A percentile compares a stretch with the other conserved stretches of the same genome.
These are phyloP conservation scores for Tilletia walkeri DNA, from an alignment of 1,284 basidiomycete species.

Conservation along the genomic window DNA sequence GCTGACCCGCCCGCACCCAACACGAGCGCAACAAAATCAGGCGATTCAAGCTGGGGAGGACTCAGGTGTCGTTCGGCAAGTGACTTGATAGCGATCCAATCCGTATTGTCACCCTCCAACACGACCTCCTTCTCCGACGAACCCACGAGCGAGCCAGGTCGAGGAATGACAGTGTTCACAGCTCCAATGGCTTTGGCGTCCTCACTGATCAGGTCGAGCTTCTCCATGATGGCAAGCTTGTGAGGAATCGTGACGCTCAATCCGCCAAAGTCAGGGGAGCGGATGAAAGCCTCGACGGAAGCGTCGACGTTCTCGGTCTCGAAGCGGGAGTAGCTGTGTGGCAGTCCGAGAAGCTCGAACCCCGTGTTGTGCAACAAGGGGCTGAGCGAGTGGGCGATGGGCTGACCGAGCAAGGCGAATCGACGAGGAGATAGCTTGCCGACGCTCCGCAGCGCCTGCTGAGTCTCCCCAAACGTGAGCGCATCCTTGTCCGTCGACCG, in stretches of 20 bases:
- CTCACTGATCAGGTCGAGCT: slow-evolving; percentile 45
- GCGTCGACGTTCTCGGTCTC: slow-evolving; percentile 72
- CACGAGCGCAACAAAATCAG: slow-evolving; percentile 41
- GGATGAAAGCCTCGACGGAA: slow-evolving; percentile 67
- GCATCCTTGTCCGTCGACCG: slow-evolving; percentile 80
- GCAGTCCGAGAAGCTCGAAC: slow-evolving; percentile 77
- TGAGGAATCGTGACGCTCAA: slow-evolving; percentile 75
- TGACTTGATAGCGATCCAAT: slow-evolving; percentile 51
- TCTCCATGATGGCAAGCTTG: slow-evolving; percentile 46
- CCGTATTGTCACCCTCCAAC: slow-evolving; percentile 52
- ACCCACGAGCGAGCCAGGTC: slow-evolving; percentile 19
- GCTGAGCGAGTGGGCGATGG: slow-evolving; percentile 85
- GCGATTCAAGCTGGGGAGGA: slow-evolving; percentile 28
- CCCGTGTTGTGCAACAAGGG: slow-evolving; percentile 90
- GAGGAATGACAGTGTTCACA: slow-evolving; percentile 52
- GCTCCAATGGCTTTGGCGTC: slow-evolving; percentile 51
- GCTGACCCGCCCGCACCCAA: slow-evolving; percentile 54
- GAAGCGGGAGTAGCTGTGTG: slow-evolving; percentile 62
- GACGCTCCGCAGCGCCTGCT: slow-evolving; percentile 68
- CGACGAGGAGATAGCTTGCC: slow-evolving; percentile 71
- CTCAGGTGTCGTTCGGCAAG: slow-evolving; percentile 30
- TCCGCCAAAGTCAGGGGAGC: slow-evolving; percentile 78
- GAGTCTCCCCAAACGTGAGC: slow-evolving; percentile 80
- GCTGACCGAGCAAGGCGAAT: slow-evolving; percentile 85
- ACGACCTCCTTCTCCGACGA: not conserved